Conservation (phyloP, 2,329 filamentous ascomycete genomes). For the Ciborinia camelliae region DNA sequence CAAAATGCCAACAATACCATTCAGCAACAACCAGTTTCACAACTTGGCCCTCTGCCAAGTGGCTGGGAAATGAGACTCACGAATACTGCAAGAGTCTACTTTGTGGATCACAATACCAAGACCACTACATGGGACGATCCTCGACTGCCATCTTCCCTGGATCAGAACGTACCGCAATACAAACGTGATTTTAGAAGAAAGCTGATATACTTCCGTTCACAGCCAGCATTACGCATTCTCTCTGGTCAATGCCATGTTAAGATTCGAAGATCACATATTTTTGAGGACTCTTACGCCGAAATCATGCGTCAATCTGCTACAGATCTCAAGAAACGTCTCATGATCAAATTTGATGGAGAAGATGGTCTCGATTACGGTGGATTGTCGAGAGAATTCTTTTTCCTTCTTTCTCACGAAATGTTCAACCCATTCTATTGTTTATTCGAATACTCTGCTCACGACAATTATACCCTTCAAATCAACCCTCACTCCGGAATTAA, state of each 20-base stretch:
- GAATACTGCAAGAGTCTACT: constrained; percentile 96
- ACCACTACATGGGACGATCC: constrained; percentile 99
- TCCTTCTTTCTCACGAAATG: constrained; percentile 98
- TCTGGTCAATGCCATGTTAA: constrained; percentile 98
- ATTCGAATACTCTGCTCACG: constrained; percentile 98
- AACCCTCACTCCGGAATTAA: constrained; percentile 99
- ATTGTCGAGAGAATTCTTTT: constrained; percentile 98
- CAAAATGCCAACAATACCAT: constrained; percentile 86
- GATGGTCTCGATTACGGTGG: constrained; percentile 97
- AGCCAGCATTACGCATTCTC: constrained; percentile 91
- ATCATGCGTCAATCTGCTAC: constrained; percentile 95
- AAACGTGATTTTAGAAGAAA: constrained; percentile 98
- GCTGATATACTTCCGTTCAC: constrained; percentile 98
- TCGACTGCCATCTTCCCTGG: constrained; percentile 86
- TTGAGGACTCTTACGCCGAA: constrained; percentile 97
- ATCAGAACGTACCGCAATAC: constrained; percentile 98
- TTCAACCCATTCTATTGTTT: constrained; percentile 99
- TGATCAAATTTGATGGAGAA: constrained; percentile 99
- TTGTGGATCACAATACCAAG: constrained; percentile 99
- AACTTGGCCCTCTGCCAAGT: constrained; percentile 89
- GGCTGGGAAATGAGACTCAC: constrained; percentile 99
- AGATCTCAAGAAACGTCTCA: constrained; percentile 94
- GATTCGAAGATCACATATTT: constrained; percentile 92
- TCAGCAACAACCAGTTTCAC: constrained; percentile 95
- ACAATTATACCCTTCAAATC: constrained; percentile 99